phyloP scores from a whole-genome alignment of 1,139 yeast species.

The Suhomyces anneliseae region DNA sequence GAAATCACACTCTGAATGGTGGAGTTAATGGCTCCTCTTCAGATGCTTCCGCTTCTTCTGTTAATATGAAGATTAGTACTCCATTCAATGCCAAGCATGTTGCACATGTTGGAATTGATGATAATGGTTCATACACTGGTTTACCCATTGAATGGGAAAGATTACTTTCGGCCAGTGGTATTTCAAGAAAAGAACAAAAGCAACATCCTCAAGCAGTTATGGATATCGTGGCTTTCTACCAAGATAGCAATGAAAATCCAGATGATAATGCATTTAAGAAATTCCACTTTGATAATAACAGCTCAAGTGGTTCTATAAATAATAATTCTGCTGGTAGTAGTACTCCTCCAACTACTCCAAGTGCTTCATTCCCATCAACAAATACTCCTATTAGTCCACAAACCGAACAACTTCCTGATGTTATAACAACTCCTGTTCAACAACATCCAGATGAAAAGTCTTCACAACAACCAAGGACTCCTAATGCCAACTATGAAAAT shows the following conservation, averaged over 20 bases:
- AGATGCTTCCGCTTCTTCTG: conserved; percentile 22
- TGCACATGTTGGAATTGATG: conserved; percentile 90
- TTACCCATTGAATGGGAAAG: conserved; percentile 92
- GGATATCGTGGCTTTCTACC: conserved; percentile 88
- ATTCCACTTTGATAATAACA: conserved; percentile 45
- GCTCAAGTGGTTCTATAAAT: conserved; percentile 22
- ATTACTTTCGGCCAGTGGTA: conserved; percentile 80
- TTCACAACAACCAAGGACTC: conserved; percentile 19
- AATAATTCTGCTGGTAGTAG: conserved; percentile 6
- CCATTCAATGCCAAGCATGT: conserved; percentile 91
- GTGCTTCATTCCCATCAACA: conserved; percentile 16
- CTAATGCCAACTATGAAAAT: conserved; percentile 30
- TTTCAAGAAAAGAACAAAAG: conserved; percentile 78
- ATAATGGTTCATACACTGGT: conserved; percentile 86
- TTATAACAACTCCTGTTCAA: conserved; percentile 9
- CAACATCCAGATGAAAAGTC: conserved; percentile 10
- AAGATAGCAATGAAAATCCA: conserved; percentile 60
- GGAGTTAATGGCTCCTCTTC: conserved; percentile 14
- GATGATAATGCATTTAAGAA: conserved; percentile 77
- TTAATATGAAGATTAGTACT: conserved; percentile 69
- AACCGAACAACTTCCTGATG: conserved; percentile 1
- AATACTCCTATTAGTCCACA: conserved; percentile 9
- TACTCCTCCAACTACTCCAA: conserved; percentile 16
- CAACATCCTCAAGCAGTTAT: conserved; percentile 92
- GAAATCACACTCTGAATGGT: conserved; percentile 2